These are phyloP conservation scores for Acacia acuminata DNA, from an alignment of 306 rosid species.

Conservation along the genomic window DNA sequence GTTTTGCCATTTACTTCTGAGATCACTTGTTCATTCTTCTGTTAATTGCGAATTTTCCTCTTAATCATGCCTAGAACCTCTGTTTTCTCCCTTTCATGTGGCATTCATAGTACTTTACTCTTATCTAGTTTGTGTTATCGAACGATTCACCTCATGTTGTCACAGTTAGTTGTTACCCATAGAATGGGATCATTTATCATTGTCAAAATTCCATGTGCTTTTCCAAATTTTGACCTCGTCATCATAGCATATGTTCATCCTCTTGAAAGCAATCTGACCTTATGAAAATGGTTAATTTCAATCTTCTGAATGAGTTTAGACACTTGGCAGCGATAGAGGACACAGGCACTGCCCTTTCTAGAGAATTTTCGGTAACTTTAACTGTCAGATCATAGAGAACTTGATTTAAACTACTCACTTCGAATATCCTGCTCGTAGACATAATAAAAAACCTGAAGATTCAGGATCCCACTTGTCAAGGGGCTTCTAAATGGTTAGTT, in stretches of 20 bases:
- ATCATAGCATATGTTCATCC: background rate
- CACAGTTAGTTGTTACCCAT: background rate
- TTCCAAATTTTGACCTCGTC: background rate
- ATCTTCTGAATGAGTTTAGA: background rate
- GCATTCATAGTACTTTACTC: background rate
- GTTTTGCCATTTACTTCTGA: background rate
- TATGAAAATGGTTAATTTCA: background rate
- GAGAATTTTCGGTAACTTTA: slow-evolving; percentile 1
- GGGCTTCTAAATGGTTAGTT: background rate
- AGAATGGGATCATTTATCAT: background rate
- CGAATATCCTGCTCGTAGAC: background rate
- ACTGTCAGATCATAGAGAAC: slow-evolving; percentile 4
- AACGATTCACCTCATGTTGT: background rate
- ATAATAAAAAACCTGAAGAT: background rate
- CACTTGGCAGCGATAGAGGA: background rate
- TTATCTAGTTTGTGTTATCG: background rate
- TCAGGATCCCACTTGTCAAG: background rate
- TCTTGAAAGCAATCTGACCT: background rate
- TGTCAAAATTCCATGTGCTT: background rate
- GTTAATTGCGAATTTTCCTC: background rate
- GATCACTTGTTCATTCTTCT: background rate
- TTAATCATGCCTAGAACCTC: background rate
- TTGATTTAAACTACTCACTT: slow-evolving; percentile 16
- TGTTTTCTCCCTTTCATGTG: background rate
- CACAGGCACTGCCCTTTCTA: background rate